These are phyloP conservation scores for Osmanthus fragrans DNA, from an alignment of 257 asterid genomes.

Conservation along the genomic window DNA sequence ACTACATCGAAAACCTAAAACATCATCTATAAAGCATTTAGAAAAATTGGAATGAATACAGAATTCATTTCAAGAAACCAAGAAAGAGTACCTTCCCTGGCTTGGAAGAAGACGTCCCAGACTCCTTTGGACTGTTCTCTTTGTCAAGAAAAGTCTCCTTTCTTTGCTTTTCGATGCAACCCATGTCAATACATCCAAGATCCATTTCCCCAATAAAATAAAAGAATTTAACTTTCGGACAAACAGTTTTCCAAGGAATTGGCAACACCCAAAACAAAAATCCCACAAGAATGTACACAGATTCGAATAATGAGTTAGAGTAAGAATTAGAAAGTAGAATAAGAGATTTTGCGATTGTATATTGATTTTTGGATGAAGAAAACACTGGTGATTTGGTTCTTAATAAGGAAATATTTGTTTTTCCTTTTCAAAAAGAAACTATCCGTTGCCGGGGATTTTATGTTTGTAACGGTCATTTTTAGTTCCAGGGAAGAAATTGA, in stretches of 20 bases:
- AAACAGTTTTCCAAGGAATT: not conserved
- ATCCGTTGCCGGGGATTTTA: constrained; percentile 4
- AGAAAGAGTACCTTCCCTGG: constrained; percentile 56
- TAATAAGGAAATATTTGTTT: not conserved
- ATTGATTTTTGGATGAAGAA: not conserved
- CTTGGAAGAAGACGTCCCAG: constrained; percentile 55
- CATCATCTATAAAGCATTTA: not conserved
- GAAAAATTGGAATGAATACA: not conserved
- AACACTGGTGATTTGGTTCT: not conserved
- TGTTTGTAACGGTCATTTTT: constrained; percentile 1
- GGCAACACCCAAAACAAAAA: not conserved
- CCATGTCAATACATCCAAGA: constrained; percentile 62
- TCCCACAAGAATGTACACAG: constrained; percentile 9
- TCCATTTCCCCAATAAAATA: constrained; percentile 47
- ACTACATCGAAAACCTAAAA: not conserved
- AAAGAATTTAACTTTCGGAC: not conserved
- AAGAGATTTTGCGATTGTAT: not conserved
- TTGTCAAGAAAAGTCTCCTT: constrained; percentile 38
- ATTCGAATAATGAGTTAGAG: constrained; percentile 6
- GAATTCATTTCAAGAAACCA: not conserved
- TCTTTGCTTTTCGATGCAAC: constrained; percentile 41
- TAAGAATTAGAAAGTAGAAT: not conserved
- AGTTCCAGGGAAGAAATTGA: not conserved
- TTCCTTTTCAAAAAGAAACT: not conserved
- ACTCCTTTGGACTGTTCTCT: constrained; percentile 46